phyloP scores from a whole-genome alignment of 768 basidiomycete species.

The Mycena kentingensis region DNA sequence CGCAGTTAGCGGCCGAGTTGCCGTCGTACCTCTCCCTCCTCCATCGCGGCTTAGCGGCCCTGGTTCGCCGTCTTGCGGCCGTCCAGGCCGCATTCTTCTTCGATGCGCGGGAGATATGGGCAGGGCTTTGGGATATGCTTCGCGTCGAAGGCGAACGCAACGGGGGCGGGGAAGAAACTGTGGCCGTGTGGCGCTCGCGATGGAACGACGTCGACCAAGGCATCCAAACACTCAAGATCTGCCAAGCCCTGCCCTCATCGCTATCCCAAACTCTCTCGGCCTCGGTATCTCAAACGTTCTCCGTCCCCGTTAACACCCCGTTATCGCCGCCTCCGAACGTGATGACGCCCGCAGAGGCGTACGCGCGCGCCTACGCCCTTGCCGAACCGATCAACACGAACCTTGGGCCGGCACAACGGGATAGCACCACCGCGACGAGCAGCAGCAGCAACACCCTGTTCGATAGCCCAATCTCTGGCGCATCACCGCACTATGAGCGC shows the following conservation, averaged over 20 bases:
- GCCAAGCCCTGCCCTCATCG: slow-evolving; percentile 23
- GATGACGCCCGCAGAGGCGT: slow-evolving; percentile 13
- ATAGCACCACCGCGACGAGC: background rate
- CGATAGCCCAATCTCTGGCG: slow-evolving; percentile 6
- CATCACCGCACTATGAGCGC: slow-evolving; percentile 15
- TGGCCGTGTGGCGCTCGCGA: slow-evolving; percentile 68
- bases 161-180: slow-evolving; percentile 67
- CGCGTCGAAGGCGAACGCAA: slow-evolving; percentile 70
- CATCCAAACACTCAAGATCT: slow-evolving; percentile 38
- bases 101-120: slow-evolving; percentile 67
- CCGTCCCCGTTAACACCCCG: too few species aligned
- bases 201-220: slow-evolving; percentile 67
- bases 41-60: slow-evolving; percentile 57
- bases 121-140: slow-evolving; percentile 84
- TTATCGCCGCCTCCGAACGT: background rate
- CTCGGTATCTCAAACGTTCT: too few species aligned
- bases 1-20: slow-evolving; percentile 70
- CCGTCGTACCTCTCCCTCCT: slow-evolving; percentile 62
- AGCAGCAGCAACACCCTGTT: background rate
- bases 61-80: slow-evolving; percentile 52
- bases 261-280: background rate
- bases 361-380: slow-evolving; percentile 3
- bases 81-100: slow-evolving; percentile 64
- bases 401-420: background rate
- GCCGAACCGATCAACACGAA: slow-evolving; percentile 6